Base-by-base conservation (phyloP, 140 eudicot species). In the Senecio squalidus region DNA sequence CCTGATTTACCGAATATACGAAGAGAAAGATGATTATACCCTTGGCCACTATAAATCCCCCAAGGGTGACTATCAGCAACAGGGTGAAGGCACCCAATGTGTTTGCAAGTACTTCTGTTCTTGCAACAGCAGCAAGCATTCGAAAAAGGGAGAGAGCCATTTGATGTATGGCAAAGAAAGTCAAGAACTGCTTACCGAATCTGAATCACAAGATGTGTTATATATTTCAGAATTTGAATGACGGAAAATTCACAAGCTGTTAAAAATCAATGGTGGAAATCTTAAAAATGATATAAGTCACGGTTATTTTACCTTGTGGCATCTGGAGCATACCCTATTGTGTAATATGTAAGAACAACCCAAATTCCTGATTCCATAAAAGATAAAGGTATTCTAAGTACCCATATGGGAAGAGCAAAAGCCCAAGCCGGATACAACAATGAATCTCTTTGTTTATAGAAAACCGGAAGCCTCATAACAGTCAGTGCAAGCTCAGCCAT, bases 141-240 rank as follows among this genome's bases (percentile, higher is more conserved):
- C 92, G 81, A 48, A 83, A 83, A 38, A 79, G 83, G 50, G 79
- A 18, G 33, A 83, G 70, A 46, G 86, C 83, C 92, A 80, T 79
- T 73, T 79, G 86, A 70, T 83, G 86, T 62, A 83, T 58, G 5
- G 68, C 64, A 69, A 83, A 69, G 63, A 51, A 83, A 0, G 84
- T 63, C 76, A 83, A 52, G 59, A 79, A 73, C 66, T 83, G 92
- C 28, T 66, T 60, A 59, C 67, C 66, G 38, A 79, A 82, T 73
- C 91, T 82, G 57, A 46, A 47, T 10, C 64, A 53, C 16, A 22
- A 24, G 40, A 61, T 40, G 15, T 54, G 64, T 43, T 62, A 62
- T 26, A 51, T n/a, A 7, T 51, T 4, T 31, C 23, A 8, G 50
- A 34, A 4, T n/a, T n/a, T n/a, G n/a, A n/a, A n/a, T n/a, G n/a